A percentile compares a stretch with the other conserved stretches of the same genome.
Conservation (phyloP, 2,329 filamentous ascomycete genomes). For the Alternaria gaisen region DNA sequence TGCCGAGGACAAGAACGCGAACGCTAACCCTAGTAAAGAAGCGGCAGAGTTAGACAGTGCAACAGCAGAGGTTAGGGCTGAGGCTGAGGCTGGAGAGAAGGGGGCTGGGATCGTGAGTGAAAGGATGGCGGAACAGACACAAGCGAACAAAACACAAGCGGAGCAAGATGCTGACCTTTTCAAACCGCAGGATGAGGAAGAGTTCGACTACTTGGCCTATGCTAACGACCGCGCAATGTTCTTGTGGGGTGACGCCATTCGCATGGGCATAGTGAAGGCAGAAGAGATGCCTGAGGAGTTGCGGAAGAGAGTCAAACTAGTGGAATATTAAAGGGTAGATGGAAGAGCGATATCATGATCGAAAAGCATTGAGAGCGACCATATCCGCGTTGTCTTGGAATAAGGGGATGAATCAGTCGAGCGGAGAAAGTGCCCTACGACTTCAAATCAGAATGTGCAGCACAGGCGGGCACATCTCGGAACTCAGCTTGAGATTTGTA, state of each 20-base stretch:
- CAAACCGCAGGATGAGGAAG: constrained; percentile 65
- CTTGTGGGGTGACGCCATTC: constrained; percentile 91
- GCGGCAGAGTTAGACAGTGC: constrained; percentile 42
- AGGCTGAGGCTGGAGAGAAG: constrained; percentile 28
- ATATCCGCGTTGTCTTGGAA: background rate
- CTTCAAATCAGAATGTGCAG: background rate
- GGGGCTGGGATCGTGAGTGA: constrained; percentile 40
- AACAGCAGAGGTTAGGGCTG: constrained; percentile 29
- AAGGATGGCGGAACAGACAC: constrained; percentile 33
- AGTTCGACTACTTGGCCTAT: constrained; percentile 94
- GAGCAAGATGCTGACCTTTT: constrained; percentile 49
- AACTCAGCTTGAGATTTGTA: background rate
- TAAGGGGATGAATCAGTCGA: background rate
- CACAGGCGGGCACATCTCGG: background rate
- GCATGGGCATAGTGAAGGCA: constrained; percentile 74
- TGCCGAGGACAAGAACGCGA: constrained; percentile 25
- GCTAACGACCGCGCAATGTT: constrained; percentile 90
- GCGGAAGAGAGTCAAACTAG: constrained; percentile 70
- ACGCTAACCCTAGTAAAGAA: constrained; percentile 22
- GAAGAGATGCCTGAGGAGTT: constrained; percentile 81
- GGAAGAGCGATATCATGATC: background rate
- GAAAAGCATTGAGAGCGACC: background rate
- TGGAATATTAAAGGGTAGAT: constrained; percentile 64
- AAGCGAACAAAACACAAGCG: constrained; percentile 32
- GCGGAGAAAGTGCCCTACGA: background rate